Evolutionary conservation across 192 early-diverging fungal species (phyloP), one percentile per base, ranked within the genome.

Genomic region (Backusella australiensis): DNA sequence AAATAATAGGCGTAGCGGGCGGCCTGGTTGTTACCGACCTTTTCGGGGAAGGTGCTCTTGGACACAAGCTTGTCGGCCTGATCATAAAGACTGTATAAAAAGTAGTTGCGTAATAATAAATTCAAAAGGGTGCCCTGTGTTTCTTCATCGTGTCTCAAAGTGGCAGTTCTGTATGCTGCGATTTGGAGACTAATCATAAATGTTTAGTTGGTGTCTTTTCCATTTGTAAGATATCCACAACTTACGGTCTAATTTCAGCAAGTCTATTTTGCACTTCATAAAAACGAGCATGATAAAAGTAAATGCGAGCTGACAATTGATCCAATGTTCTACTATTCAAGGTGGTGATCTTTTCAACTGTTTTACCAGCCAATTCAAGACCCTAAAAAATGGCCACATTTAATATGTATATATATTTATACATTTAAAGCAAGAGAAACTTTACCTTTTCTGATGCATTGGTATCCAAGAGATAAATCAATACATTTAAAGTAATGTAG

Each of bases 1-100:
- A 98, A 84, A 80, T 99, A 99, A 82, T 97, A 99, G 83, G 95
- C 93, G 85, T 98, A 96, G 73, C 97, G 90, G 21, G 96, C 97
- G 17, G 94, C 88, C 77, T 99, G 95, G 75, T 93, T 95, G 89
- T 98, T 99, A 42, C 91, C 92, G 11, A 95, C 98, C 36, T 88
- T 88, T 67, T 95, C 91, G 0, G 98, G 97, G 85, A 98, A 98
- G 14, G 84, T 89, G 23, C 93, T 88, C 87, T 98, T 99, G 19
- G 94, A 92, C 0, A 97, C 93, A 38, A 99, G 91, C 79, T 98
- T 94, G 83, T 98, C 97, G 15, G 98, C 98, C 81, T 98, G 97
- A 49, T 99, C 98, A 74, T 94, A 96, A n/a, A 97, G 89, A 78
- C 98, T 98, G 86, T 93, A 92, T 77, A 94, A 88, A 72, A 99